These are phyloP conservation scores for Stagonosporopsis chrysanthemi DNA, from an alignment of 2,329 filamentous ascomycete genomes.

Conservation along the genomic window DNA sequence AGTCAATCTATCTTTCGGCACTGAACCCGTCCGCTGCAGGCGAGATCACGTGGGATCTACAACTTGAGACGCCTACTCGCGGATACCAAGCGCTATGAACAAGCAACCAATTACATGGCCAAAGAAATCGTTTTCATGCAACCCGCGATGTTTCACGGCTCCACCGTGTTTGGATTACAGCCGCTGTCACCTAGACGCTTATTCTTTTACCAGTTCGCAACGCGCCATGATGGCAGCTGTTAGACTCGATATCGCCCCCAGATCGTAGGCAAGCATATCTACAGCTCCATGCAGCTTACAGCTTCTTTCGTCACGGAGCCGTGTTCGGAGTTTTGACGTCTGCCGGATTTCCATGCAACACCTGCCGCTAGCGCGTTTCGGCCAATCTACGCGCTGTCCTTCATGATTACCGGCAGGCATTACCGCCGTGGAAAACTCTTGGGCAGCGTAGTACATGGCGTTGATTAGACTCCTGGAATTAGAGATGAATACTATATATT, in stretches of 20 bases:
- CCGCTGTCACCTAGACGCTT: not conserved
- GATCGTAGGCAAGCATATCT: not conserved
- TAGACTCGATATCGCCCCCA: not conserved
- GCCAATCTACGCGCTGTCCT: constrained; percentile 41
- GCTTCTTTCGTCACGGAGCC: constrained; percentile 8
- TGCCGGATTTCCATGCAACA: constrained; percentile 7
- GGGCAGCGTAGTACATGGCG: constrained; percentile 24
- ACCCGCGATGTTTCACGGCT: constrained; percentile 24
- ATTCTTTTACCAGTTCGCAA: not conserved
- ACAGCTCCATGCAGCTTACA: not conserved
- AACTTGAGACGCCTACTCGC: constrained; percentile 26
- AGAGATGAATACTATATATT: constrained; percentile 32
- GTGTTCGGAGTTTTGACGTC: not conserved
- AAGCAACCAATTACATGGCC: constrained; percentile 33
- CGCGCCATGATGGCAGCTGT: not conserved
- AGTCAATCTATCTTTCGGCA: constrained; percentile 31
- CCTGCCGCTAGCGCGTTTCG: constrained; percentile 36
- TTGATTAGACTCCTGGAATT: constrained; percentile 27
- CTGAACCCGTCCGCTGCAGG: constrained; percentile 15
- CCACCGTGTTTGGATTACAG: constrained; percentile 14
- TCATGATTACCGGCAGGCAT: constrained; percentile 37
- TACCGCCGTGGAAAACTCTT: constrained; percentile 28
- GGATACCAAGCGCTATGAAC: constrained; percentile 14
- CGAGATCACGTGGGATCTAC: constrained; percentile 32
- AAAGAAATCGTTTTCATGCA: constrained; percentile 4